Percentiles rank a stretch among this genome's conserved stretches.
These are phyloP conservation scores for Asterionellopsis glacialis DNA, from an alignment of 108 stramenopile species.

Conservation along the genomic window DNA sequence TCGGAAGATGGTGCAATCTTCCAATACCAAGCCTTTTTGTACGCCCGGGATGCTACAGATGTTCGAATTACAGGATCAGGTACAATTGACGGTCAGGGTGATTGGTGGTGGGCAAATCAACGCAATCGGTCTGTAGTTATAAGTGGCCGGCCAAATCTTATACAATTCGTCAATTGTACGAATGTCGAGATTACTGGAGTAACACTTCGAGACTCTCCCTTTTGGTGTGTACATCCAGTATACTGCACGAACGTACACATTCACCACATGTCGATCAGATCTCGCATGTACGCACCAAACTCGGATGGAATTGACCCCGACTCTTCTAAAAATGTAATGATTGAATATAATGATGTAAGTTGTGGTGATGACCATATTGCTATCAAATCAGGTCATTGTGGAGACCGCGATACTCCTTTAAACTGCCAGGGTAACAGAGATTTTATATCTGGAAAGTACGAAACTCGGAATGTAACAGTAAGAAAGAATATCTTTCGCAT, in stretches of 20 bases:
- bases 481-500: slow-evolving; percentile 19
- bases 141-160: slow-evolving; percentile 17
- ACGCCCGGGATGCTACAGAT: slow-evolving; percentile 14
- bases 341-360: slow-evolving; percentile 25
- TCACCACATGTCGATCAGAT: slow-evolving; percentile 19
- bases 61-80: slow-evolving; percentile 24
- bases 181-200: slow-evolving; percentile 15
- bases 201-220: slow-evolving; percentile 24
- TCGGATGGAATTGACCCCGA: slow-evolving; percentile 43
- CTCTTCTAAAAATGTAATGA: slow-evolving; percentile 27
- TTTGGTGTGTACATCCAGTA: slow-evolving; percentile 43
- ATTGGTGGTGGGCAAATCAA: slow-evolving; percentile 21
- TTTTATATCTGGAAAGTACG: slow-evolving; percentile 6
- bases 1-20: slow-evolving; percentile 10
- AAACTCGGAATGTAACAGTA: slow-evolving; percentile 20
- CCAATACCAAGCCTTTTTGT: slow-evolving; percentile 23
- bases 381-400: slow-evolving; percentile 29
- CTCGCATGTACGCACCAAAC: slow-evolving; percentile 24
- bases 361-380: slow-evolving; percentile 42
- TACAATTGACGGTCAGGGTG: slow-evolving; percentile 30
- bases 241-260: slow-evolving; percentile 23
- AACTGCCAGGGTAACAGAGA: slow-evolving; percentile 5
- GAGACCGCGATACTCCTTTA: slow-evolving; percentile 4
- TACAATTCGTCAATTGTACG: slow-evolving; percentile 21
- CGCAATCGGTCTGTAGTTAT: slow-evolving; percentile 1